Evolutionary conservation across 495 filamentous ascomycete species (phyloP).

Genomic region (Jackrogersella multiformis): DNA sequence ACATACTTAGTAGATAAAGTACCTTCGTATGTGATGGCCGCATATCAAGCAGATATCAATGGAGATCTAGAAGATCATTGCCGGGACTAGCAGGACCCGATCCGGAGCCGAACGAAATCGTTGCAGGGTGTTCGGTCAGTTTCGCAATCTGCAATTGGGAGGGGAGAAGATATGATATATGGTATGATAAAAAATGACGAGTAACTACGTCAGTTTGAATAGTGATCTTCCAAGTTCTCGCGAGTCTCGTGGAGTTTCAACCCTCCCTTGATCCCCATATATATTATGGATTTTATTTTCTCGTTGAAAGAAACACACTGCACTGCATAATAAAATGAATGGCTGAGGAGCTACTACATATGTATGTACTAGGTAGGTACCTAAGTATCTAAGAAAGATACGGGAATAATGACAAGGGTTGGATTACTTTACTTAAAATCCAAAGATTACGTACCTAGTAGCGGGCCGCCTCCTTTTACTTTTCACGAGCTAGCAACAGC

Average conservation of each 20-base stretch:
- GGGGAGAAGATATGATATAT: background rate
- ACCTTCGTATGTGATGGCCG: slow-evolving; percentile 17
- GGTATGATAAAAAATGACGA: background rate
- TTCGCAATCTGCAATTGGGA: slow-evolving; percentile 2
- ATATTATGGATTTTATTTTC: slow-evolving; percentile 1
- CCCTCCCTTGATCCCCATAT: slow-evolving; percentile 9
- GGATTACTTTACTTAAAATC: too few species aligned
- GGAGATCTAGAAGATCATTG: slow-evolving; percentile 22
- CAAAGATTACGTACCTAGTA: slow-evolving; percentile 26
- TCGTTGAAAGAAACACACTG: background rate
- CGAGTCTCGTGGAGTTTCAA: slow-evolving; percentile 8
- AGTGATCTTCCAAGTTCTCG: background rate
- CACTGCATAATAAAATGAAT: too few species aligned
- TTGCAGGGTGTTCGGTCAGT: slow-evolving; percentile 8
- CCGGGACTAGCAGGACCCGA: slow-evolving; percentile 28
- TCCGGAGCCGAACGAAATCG: slow-evolving; percentile 1
- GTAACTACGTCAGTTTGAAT: slow-evolving; percentile 5
- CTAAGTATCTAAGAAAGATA: background rate
- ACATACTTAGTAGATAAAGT: too few species aligned
- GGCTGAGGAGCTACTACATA: too few species aligned
- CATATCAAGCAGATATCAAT: background rate
- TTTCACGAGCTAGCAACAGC: slow-evolving; percentile 20
- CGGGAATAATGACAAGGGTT: slow-evolving; percentile 1
- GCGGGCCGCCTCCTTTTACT: slow-evolving; percentile 17
- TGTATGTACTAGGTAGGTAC: too few species aligned